phyloP scores from a whole-genome alignment of 2,329 filamentous ascomycete genomes.

The Colletotrichum navitas region DNA sequence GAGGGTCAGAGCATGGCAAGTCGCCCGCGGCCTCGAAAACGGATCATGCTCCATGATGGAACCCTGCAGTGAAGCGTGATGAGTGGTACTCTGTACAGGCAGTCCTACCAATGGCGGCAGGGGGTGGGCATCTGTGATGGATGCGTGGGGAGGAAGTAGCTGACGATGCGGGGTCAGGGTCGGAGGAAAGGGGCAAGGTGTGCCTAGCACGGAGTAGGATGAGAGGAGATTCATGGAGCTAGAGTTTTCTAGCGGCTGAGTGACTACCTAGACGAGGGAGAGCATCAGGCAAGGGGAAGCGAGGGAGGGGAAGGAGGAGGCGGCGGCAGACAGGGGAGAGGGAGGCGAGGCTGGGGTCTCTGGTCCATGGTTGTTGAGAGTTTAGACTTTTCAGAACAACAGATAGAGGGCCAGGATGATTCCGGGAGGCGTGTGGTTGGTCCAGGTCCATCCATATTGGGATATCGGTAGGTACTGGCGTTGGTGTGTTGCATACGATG shows the following conservation, averaged over 20 bases:
- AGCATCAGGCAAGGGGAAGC: background rate
- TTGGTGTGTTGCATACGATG: slow-evolving; percentile 13
- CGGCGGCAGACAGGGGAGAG: slow-evolving; percentile 4
- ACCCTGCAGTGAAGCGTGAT: slow-evolving; percentile 29
- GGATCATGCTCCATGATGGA: slow-evolving; percentile 38
- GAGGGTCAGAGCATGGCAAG: slow-evolving; percentile 24
- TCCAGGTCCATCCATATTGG: too few relatives aligned
- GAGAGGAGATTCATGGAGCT: slow-evolving; percentile 12
- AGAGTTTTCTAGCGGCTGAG: slow-evolving; percentile 13
- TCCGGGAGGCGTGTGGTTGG: slow-evolving; percentile 26
- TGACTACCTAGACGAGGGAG: background rate
- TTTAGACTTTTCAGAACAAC: slow-evolving; percentile 1
- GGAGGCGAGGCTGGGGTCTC: background rate
- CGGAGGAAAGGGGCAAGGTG: background rate
- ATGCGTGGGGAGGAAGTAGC: slow-evolving; percentile 36
- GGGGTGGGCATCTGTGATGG: slow-evolving; percentile 19
- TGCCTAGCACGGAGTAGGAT: background rate
- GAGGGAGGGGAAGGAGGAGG: slow-evolving; percentile 9
- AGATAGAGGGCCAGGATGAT: slow-evolving; percentile 29
- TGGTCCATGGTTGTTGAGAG: slow-evolving; percentile 9
- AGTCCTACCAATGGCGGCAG: slow-evolving; percentile 29
- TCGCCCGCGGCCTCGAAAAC: slow-evolving; percentile 21
- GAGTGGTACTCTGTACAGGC: slow-evolving; percentile 21
- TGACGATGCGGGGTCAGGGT: slow-evolving; percentile 5
- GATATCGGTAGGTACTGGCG: background rate